Evolutionary conservation across 192 early-diverging fungal species (phyloP).

Genomic region (Chytriomyces sp.): DNA sequence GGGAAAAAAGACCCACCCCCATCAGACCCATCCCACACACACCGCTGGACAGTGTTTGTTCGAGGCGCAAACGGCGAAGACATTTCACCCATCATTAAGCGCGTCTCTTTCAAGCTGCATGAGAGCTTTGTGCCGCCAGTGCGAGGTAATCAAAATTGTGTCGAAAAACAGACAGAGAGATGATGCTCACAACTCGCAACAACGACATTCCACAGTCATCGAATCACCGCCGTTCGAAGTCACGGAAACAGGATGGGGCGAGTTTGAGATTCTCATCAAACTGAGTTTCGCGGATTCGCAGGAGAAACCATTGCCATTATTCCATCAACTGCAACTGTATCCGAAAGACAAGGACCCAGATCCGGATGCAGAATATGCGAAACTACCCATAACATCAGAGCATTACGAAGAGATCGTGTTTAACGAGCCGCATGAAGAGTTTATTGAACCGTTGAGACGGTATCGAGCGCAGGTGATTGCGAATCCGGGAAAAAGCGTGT

Average conservation of each 20-base stretch:
- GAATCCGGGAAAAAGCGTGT: slow-evolving; percentile 4
- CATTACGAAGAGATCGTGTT: slow-evolving; percentile 84
- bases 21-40: slow-evolving; percentile 86
- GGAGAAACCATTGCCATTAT: slow-evolving; percentile 82
- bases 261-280: slow-evolving; percentile 96
- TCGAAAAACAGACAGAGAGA: background rate
- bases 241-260: slow-evolving; percentile 97
- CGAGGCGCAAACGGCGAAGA: slow-evolving; percentile 87
- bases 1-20: slow-evolving; percentile 35
- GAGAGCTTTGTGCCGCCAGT: slow-evolving; percentile 84
- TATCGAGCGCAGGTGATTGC: slow-evolving; percentile 57
- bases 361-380: slow-evolving; percentile 48
- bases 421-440: slow-evolving; percentile 81
- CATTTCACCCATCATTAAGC: slow-evolving; percentile 81
- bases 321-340: slow-evolving; percentile 91
- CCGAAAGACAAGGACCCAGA: slow-evolving; percentile 73
- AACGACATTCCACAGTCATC: too few species aligned
- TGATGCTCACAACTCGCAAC: background rate
- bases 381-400: slow-evolving; percentile 74
- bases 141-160: slow-evolving; percentile 57
- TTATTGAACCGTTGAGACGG: slow-evolving; percentile 65
- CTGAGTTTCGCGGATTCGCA: slow-evolving; percentile 78
- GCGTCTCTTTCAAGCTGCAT: slow-evolving; percentile 94
- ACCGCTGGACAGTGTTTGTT: slow-evolving; percentile 93
- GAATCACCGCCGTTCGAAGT: slow-evolving; percentile 89